Percentiles rank a stretch among this genome's conserved stretches.
These are phyloP conservation scores for Leucocoprinus birnbaumii DNA, from an alignment of 768 basidiomycete genomes.

Conservation along the genomic window DNA sequence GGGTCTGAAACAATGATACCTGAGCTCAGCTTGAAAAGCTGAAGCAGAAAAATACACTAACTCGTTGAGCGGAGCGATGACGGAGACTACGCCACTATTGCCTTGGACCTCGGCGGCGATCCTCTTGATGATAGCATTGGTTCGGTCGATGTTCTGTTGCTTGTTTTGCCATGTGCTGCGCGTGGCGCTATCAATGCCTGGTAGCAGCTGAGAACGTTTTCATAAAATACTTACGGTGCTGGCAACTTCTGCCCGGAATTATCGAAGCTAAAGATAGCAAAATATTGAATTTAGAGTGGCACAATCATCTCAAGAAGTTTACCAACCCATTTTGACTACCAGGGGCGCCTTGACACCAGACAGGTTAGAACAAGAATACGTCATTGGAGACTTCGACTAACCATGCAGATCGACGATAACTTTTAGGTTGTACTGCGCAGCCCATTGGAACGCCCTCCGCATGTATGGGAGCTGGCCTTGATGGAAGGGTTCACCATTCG, in stretches of 20 bases:
- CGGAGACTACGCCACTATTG: slow-evolving; percentile 50
- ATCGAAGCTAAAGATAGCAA: slow-evolving; percentile 52
- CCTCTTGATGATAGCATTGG: slow-evolving; percentile 57
- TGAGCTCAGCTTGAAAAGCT: neutral
- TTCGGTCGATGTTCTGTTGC: slow-evolving; percentile 63
- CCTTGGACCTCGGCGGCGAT: slow-evolving; percentile 56
- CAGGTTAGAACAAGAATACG: neutral
- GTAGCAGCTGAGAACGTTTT: neutral
- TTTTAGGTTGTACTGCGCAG: slow-evolving; percentile 67
- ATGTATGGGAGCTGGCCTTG: slow-evolving; percentile 75
- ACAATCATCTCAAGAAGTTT: neutral
- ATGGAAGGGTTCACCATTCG: slow-evolving; percentile 74
- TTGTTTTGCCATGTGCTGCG: slow-evolving; percentile 61
- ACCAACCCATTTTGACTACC: slow-evolving; percentile 56
- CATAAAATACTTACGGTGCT: slow-evolving; percentile 41
- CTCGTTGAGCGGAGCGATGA: slow-evolving; percentile 79
- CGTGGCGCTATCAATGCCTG: too few relatives aligned
- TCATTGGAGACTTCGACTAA: too few relatives aligned
- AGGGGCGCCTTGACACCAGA: slow-evolving; percentile 47
- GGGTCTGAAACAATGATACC: slow-evolving; percentile 40
- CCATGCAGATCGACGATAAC: slow-evolving; percentile 77
- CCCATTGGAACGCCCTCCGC: slow-evolving; percentile 66
- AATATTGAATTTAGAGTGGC: neutral
- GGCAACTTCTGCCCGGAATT: slow-evolving; percentile 69
- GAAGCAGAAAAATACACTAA: slow-evolving; percentile 24